Evolutionary conservation across 2,329 filamentous ascomycete species (phyloP), one percentile per base, ranked within the genome.

Genomic region (Colletotrichum gigasporum): DNA sequence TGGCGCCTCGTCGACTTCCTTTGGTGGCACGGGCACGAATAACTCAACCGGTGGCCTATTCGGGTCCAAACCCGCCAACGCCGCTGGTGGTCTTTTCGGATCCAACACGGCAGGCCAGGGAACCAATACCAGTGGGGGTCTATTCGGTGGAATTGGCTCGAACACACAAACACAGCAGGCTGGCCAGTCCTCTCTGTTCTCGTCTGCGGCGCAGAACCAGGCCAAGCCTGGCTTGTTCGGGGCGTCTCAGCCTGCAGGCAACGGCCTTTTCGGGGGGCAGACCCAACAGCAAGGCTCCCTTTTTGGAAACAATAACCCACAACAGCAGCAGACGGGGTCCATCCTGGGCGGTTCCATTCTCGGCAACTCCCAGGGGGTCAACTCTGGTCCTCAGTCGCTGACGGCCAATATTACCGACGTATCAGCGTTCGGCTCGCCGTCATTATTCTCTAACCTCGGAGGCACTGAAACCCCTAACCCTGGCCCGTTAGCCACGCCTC

Each of bases 381-480:
- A 77, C 8, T 86, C 86, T n/a, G 85, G 85, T 14, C 45, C 59
- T 6, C 66, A 67, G 34, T 80, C 85, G 16, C 81, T 97, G 63
- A 93, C 91, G 32, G 90, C 94, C 5, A 96, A 93, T 65, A 87
- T 96, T 59, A 89, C 89, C 64, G 93, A 95, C 68, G 84, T 89
- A n/a, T 93, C 92, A 54, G 95, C 96, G 0, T 99, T 97, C 73
- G 96, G 96, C 39, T 94, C 92, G 55, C 88, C 92, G 45, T 93
- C 93, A 1, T 85, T 99, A 18, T 98, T 98, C 77, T 87, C 90
- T 30, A 91, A 90, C 55, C 81, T 97, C 14, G 83, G 83, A 69
- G 84, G 74, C 74, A 89, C 73, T 79, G 92, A 79, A 80, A 80
- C 82, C 56, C 85, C 76, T 76, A 94, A 94, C 71, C 92, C 94